Base-by-base conservation (phyloP, 768 basidiomycete genomes). In the Mrakia blollopis region DNA sequence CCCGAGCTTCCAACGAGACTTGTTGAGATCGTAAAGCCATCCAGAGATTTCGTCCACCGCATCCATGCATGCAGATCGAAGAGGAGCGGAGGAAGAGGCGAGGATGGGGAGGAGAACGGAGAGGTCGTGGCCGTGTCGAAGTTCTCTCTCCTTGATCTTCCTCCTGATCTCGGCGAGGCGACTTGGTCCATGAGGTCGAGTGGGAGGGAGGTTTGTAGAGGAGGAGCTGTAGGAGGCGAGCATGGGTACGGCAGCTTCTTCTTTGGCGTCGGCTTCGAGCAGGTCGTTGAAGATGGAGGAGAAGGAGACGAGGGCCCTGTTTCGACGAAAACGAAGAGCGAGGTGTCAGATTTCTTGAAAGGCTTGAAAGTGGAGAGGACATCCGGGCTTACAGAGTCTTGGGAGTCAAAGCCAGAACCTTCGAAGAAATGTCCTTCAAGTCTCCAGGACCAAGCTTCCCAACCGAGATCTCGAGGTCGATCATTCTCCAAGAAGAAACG, bases 401-500 rank as follows among this genome's bases (percentile, higher is more conserved):
- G 30, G 61, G 41, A n/a, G 50, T 65, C 3, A 73, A 23, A 23
- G 14, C 39, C 63, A 39, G 28, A 7, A 77, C n/a, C 37, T 35
- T n/a, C 9, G 21, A 7, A 3, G 61, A 72, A 18, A 82, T 78
- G 11, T 65, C 70, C 32, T 81, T 80, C 72, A 85, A 57, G 73
- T 84, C 81, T 21, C 78, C 76, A 11, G 83, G 80, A 16, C 83
- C 81, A 18, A 83, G 75, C 21, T 81, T 78, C 8, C 83, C 83
- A 25, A 81, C 74, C 21, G 80, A 82, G 37, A 83, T 73, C 76
- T 85, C 84, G 30, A 84, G 77, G 52, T 83, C 80, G 8, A 84
- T 75, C 76, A 83, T 76, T 18, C 78, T n/a, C n/a, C n/a, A n/a
- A n/a, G n/a, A n/a, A n/a, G n/a, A n/a, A n/a, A n/a, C n/a, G n/a